A percentile compares a stretch with the other conserved stretches of the same genome.
Evolutionary conservation across 208 protist genomes (phyloP).

Genomic region (Naegleria lovaniensis): DNA sequence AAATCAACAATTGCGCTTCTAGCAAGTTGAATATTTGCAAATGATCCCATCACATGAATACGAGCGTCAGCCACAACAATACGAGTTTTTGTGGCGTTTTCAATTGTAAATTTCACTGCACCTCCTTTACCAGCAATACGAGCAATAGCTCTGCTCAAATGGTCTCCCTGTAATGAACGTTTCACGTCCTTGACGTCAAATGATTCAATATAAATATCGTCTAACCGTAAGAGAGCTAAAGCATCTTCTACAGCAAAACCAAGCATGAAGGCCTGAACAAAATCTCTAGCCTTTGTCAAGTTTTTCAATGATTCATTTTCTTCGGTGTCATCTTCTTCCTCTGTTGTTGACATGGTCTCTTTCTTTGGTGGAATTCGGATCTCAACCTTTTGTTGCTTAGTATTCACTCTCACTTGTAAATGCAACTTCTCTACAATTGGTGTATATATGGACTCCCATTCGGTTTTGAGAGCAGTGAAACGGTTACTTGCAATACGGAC

Average conservation of each 20-base stretch:
- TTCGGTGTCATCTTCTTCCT: slow-evolving; percentile 2
- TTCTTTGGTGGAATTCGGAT: slow-evolving; percentile 64
- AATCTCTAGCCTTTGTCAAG: slow-evolving; percentile 83
- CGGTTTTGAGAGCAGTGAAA: slow-evolving; percentile 91
- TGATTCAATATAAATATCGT: slow-evolving; percentile 98
- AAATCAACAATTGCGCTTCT: slow-evolving; percentile 92
- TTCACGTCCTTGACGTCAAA: slow-evolving; percentile 97
- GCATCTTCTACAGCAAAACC: slow-evolving; percentile 94
- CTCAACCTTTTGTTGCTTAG: slow-evolving; percentile 86
- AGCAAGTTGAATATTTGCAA: slow-evolving; percentile 92
- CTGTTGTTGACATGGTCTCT: background rate
- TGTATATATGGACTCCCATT: slow-evolving; percentile 97
- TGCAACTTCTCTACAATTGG: slow-evolving; percentile 97
- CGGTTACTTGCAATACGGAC: slow-evolving; percentile 89
- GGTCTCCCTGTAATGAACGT: slow-evolving; percentile 76
- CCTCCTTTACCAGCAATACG: slow-evolving; percentile 97
- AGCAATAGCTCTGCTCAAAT: slow-evolving; percentile 94
- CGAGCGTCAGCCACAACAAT: slow-evolving; percentile 97
- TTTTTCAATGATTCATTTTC: slow-evolving; percentile 80
- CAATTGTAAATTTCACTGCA: slow-evolving; percentile 99
- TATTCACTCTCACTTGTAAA: slow-evolving; percentile 97
- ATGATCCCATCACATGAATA: slow-evolving; percentile 97
- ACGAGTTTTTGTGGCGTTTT: slow-evolving; percentile 97
- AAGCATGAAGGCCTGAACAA: slow-evolving; percentile 93
- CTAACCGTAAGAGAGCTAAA: slow-evolving; percentile 95